phyloP scores from a whole-genome alignment of 257 asterid species.

The Linderniella brevidens region DNA sequence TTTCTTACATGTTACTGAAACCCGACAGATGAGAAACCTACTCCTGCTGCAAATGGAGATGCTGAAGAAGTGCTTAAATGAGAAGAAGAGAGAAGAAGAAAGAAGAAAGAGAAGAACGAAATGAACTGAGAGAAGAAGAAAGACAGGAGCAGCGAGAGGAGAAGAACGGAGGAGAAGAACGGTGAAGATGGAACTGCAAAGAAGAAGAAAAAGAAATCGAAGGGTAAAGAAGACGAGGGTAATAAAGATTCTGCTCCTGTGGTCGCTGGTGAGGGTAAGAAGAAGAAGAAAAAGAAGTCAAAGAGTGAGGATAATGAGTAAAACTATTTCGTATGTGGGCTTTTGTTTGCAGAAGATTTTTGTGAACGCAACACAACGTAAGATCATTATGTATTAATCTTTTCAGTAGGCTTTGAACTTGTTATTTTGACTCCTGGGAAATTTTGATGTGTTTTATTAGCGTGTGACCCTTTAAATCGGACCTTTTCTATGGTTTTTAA shows the following conservation, averaged over 20 bases:
- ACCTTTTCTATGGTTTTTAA: no score
- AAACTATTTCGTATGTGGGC: no score
- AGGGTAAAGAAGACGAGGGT: slow-evolving; percentile 22
- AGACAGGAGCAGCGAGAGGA: slow-evolving; percentile 13
- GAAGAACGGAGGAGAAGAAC: slow-evolving; percentile 16
- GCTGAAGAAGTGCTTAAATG: slow-evolving; percentile 47
- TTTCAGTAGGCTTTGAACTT: no score
- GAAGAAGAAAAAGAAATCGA: slow-evolving; percentile 59
- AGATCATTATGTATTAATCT: no score
- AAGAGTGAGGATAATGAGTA: neutral
- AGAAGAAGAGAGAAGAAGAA: slow-evolving; percentile 46
- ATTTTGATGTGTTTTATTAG: no score
- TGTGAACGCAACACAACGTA: no score
- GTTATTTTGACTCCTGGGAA: no score
- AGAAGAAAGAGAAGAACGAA: slow-evolving; percentile 70
- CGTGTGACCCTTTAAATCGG: no score
- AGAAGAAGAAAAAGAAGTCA: slow-evolving; percentile 46
- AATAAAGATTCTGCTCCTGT: slow-evolving; percentile 11
- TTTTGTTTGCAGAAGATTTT: no score
- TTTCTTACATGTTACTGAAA: slow-evolving; percentile 9
- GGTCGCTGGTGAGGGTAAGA: slow-evolving; percentile 24
- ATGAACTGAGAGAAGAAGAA: slow-evolving; percentile 18
- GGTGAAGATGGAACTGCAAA: slow-evolving; percentile 41
- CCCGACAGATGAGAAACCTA: slow-evolving; percentile 30
- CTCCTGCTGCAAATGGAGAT: slow-evolving; percentile 25